These are phyloP conservation scores for Symmetrospora coprosmae DNA, from an alignment of 768 basidiomycete genomes.

Conservation along the genomic window DNA sequence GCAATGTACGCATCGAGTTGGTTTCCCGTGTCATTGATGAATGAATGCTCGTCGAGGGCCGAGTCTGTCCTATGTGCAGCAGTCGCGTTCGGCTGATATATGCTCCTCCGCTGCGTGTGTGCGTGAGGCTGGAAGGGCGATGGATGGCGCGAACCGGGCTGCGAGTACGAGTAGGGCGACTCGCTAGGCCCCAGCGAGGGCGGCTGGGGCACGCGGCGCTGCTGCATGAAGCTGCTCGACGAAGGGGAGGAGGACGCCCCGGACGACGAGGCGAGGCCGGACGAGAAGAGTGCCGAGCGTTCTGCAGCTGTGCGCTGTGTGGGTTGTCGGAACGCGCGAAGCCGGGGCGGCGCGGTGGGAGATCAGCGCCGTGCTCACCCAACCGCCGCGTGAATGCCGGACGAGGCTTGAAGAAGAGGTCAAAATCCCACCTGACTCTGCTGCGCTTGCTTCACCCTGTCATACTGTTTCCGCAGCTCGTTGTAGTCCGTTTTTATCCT, in stretches of 20 bases:
- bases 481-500: conserved; percentile 78
- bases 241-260: too few relatives aligned
- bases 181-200: conserved; percentile 3
- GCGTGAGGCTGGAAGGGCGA: neutral
- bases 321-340: neutral
- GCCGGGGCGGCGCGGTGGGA: neutral
- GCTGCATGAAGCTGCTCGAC: too few relatives aligned
- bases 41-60: conserved; percentile 75
- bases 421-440: conserved; percentile 9
- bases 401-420: neutral
- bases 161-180: conserved; percentile 12
- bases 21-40: conserved; percentile 66
- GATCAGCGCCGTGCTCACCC: neutral
- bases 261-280: too few relatives aligned
- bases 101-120: neutral
- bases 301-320: too few relatives aligned
- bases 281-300: neutral
- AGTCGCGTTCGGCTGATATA: neutral
- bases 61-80: conserved; percentile 51
- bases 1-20: conserved; percentile 78
- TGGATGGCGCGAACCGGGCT: neutral
- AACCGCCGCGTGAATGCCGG: neutral
- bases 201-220: too few relatives aligned
- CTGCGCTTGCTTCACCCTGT: conserved; percentile 46
- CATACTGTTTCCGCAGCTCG: conserved; percentile 70